Conservation (phyloP, 1,139 yeast species). For the Hanseniaspora sp. region DNA sequence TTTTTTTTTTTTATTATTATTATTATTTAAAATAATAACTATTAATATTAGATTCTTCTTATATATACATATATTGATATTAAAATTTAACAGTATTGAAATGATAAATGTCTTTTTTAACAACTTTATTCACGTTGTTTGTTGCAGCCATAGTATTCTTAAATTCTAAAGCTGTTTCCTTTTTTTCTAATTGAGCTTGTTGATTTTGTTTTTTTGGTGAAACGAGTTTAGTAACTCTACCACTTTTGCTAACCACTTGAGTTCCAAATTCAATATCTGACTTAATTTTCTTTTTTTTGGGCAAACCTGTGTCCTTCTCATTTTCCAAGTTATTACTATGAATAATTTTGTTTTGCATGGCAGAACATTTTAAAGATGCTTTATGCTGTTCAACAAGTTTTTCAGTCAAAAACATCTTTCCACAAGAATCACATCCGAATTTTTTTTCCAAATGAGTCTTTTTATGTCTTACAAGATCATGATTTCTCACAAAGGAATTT, state of each 20-base stretch:
- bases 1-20: too few species aligned
- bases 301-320: neutral
- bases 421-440: conserved; percentile 66
- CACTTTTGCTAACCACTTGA: neutral
- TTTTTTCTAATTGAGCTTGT: conserved; percentile 1
- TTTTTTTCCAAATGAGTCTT: conserved; percentile 76
- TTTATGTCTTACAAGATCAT: conserved; percentile 81
- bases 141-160: conserved; percentile 3
- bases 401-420: conserved; percentile 78
- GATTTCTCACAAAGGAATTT: conserved; percentile 73
- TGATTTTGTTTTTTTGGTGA: conserved; percentile 14
- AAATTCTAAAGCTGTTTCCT: conserved; percentile 1
- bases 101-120: conserved; percentile 1
- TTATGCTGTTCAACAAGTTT: conserved; percentile 83
- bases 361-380: conserved; percentile 58
- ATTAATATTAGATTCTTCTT: neutral
- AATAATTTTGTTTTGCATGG: neutral
- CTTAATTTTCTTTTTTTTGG: neutral
- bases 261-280: neutral
- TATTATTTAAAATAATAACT: neutral
- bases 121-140: neutral
- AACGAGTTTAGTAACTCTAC: conserved; percentile 7
- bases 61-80: neutral
- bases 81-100: conserved; percentile 3
- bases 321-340: neutral